Percentiles rank a stretch among this genome's conserved stretches.
Conservation (phyloP, 73 alveolate species). For the Uronychia binucleata region DNA sequence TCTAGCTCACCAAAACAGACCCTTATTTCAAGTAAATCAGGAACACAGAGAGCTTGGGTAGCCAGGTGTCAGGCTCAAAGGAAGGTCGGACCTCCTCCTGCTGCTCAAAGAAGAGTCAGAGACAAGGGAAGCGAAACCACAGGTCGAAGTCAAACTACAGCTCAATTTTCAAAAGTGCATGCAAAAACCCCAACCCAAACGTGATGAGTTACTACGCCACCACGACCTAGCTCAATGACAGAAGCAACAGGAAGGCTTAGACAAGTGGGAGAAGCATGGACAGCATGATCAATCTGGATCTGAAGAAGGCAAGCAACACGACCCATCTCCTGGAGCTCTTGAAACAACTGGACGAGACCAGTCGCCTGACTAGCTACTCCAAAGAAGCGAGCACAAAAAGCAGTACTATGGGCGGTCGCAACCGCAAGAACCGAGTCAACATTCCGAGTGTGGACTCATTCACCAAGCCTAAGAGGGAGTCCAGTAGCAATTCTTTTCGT, state of each 20-base stretch:
- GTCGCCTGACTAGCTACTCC: not conserved
- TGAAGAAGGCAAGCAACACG: not conserved
- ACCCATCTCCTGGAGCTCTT: not conserved
- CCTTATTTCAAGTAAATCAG: not conserved
- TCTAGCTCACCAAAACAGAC: not conserved
- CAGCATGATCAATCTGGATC: not conserved
- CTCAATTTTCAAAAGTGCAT: not conserved
- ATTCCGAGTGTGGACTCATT: not conserved
- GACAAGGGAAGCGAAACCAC: not conserved
- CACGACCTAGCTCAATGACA: not conserved
- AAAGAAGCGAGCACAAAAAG: not conserved
- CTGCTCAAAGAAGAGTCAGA: not conserved
- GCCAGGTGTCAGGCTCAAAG: not conserved
- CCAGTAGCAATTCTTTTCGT: not conserved
- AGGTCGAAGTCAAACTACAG: not conserved
- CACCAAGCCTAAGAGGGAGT: not conserved
- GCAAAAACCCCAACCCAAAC: not conserved
- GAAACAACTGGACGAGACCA: not conserved
- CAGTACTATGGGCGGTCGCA: not conserved
- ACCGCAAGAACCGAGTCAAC: not conserved
- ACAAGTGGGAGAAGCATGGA: not conserved
- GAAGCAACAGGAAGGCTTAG: not conserved
- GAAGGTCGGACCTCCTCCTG: not conserved
- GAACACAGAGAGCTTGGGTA: not conserved
- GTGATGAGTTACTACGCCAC: not conserved